Percentiles rank a stretch among this genome's conserved stretches.
Evolutionary conservation across 495 filamentous ascomycete genomes (phyloP).

Genomic region (Xylaria castorea): DNA sequence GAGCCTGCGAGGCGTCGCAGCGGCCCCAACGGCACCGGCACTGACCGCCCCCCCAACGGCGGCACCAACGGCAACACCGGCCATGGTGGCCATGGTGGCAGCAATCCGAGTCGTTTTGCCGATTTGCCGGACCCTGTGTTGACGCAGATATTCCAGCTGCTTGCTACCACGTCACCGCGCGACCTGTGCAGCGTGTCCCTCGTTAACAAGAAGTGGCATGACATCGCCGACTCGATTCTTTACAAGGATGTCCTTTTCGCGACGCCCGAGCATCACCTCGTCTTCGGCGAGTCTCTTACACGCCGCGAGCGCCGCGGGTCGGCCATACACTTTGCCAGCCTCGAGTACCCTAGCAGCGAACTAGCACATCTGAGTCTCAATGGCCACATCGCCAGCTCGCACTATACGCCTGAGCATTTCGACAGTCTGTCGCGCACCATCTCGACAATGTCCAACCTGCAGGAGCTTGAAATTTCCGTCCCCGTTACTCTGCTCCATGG

Average conservation of each 20-base stretch:
- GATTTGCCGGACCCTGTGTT: constrained; percentile 37
- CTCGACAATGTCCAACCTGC: constrained; percentile 44
- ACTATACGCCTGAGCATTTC: constrained; percentile 26
- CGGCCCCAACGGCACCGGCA: background rate
- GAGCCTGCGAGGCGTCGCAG: constrained; percentile 5
- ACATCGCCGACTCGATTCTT: constrained; percentile 41
- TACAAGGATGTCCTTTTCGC: constrained; percentile 41
- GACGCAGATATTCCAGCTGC: constrained; percentile 37
- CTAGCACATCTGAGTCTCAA: constrained; percentile 36
- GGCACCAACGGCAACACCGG: background rate
- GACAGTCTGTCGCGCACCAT: constrained; percentile 42
- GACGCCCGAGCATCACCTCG: constrained; percentile 40
- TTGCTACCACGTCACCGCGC: constrained; percentile 28
- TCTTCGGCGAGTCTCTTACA: constrained; percentile 42
- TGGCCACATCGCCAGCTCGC: constrained; percentile 27
- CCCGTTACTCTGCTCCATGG: constrained; percentile 39
- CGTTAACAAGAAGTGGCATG: constrained; percentile 37
- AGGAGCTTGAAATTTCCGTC: constrained; percentile 42
- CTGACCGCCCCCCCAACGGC: background rate
- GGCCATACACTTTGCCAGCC: constrained; percentile 38
- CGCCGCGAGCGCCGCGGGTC: constrained; percentile 40
- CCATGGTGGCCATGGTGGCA: background rate
- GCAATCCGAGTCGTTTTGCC: constrained; percentile 18
- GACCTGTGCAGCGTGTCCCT: constrained; percentile 41
- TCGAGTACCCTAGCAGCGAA: constrained; percentile 39